phyloP scores from a whole-genome alignment of 139 green algal genomes.

The Tetradesmus lagerheimii region DNA sequence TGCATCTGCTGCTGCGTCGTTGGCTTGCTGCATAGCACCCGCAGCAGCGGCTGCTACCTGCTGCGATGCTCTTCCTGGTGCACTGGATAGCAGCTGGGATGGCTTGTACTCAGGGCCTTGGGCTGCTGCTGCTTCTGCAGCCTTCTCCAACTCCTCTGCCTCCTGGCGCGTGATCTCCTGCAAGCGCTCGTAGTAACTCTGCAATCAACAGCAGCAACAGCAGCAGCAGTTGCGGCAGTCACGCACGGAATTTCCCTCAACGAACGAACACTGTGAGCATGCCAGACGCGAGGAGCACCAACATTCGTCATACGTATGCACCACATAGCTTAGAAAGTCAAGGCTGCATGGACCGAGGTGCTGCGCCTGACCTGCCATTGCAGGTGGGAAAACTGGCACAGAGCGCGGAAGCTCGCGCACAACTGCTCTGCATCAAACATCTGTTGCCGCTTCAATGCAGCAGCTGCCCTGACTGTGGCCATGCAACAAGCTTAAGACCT shows the following conservation, averaged over 20 bases:
- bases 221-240: not conserved
- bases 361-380: too few species aligned
- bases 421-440: not conserved
- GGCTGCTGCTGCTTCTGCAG: not conserved
- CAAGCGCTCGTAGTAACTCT: constrained; percentile 43
- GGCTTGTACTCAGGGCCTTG: constrained; percentile 21
- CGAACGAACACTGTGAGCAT: too few species aligned
- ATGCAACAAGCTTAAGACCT: not conserved
- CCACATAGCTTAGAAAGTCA: too few species aligned
- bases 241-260: too few species aligned
- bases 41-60: not conserved
- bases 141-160: not conserved
- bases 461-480: not conserved
- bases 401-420: not conserved
- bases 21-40: not conserved
- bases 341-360: too few species aligned
- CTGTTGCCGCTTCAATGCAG: not conserved
- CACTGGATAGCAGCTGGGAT: not conserved
- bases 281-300: too few species aligned
- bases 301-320: too few species aligned
- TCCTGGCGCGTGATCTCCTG: constrained; percentile 38
- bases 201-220: constrained; percentile 1
- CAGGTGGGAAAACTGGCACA: not conserved
- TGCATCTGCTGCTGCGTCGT: not conserved
- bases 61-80: not conserved